Evolutionary conservation across 2,329 filamentous ascomycete species (phyloP).

Genomic region (Aspergillus proliferans): DNA sequence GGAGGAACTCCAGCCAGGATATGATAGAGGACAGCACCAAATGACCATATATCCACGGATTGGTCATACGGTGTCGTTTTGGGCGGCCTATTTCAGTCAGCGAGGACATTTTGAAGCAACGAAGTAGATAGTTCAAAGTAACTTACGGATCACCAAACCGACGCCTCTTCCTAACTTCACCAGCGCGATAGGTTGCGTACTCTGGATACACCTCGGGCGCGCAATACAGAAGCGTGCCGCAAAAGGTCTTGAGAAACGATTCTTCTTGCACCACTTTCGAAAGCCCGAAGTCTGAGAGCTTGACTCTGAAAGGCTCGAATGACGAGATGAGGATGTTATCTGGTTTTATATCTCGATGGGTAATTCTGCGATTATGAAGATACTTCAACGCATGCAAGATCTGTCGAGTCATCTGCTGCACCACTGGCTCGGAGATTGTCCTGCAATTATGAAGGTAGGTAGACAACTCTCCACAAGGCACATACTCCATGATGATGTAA

Average conservation of each 20-base stretch:
- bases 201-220: conserved; percentile 94
- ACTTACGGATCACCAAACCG: conserved; percentile 46
- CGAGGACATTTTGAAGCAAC: neutral
- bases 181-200: conserved; percentile 58
- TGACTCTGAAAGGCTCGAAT: conserved; percentile 68
- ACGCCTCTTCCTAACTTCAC: conserved; percentile 57
- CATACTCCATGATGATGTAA: conserved; percentile 96
- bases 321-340: conserved; percentile 89
- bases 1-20: conserved; percentile 73
- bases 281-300: conserved; percentile 91
- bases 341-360: conserved; percentile 96
- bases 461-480: conserved; percentile 76
- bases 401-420: conserved; percentile 61
- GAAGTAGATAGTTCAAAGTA: neutral
- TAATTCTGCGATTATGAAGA: conserved; percentile 80
- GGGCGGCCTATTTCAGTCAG: conserved; percentile 32
- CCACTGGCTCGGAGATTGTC: conserved; percentile 60
- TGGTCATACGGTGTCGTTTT: conserved; percentile 69
- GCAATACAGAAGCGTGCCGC: conserved; percentile 90
- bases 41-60: conserved; percentile 92
- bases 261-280: conserved; percentile 91
- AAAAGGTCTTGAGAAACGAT: conserved; percentile 93
- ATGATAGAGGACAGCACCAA: conserved; percentile 87
- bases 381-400: conserved; percentile 79
- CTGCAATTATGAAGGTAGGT: conserved; percentile 59